Conservation (phyloP, 2,329 filamentous ascomycete genomes). For the Aspergillus aculeatus region DNA sequence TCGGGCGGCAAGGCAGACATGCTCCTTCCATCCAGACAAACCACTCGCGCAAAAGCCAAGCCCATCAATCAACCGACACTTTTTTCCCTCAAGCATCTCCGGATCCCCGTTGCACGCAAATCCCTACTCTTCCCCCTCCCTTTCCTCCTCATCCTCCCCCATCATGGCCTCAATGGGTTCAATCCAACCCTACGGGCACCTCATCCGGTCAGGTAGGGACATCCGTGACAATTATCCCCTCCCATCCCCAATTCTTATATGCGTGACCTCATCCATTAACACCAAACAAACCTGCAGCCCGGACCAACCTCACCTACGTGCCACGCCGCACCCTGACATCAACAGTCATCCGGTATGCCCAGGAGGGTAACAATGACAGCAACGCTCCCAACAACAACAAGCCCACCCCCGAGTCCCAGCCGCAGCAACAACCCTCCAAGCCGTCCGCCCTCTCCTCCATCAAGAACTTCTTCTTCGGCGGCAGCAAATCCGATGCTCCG, state of each 20-base stretch:
- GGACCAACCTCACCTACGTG: conserved; percentile 32
- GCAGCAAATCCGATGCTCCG: conserved; percentile 18
- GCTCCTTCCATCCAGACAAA: conserved; percentile 18
- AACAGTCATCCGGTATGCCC: conserved; percentile 29
- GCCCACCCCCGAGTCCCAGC: conserved; percentile 6
- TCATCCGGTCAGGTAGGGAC: conserved; percentile 39
- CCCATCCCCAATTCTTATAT: not conserved
- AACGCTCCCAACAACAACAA: conserved; percentile 20
- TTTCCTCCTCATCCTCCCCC: conserved; percentile 14
- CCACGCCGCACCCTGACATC: conserved; percentile 39
- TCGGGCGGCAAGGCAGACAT: too few relatives aligned
- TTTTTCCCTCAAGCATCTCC: conserved; percentile 28
- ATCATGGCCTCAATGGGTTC: conserved; percentile 41
- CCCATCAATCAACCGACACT: conserved; percentile 22
- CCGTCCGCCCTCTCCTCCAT: conserved; percentile 31
- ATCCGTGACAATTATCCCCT: too few relatives aligned
- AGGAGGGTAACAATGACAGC: conserved; percentile 24
- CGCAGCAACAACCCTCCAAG: conserved; percentile 12
- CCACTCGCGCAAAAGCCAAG: conserved; percentile 22
- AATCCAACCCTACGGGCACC: conserved; percentile 38
- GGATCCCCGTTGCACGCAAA: conserved; percentile 4
- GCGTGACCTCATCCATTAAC: not conserved
- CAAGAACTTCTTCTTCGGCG: conserved; percentile 36
- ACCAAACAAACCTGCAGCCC: conserved; percentile 22
- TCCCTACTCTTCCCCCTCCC: conserved; percentile 6